Conservation (phyloP, 805 yeast genomes). For the Cyberlindnera xishuangbannaensis region DNA sequence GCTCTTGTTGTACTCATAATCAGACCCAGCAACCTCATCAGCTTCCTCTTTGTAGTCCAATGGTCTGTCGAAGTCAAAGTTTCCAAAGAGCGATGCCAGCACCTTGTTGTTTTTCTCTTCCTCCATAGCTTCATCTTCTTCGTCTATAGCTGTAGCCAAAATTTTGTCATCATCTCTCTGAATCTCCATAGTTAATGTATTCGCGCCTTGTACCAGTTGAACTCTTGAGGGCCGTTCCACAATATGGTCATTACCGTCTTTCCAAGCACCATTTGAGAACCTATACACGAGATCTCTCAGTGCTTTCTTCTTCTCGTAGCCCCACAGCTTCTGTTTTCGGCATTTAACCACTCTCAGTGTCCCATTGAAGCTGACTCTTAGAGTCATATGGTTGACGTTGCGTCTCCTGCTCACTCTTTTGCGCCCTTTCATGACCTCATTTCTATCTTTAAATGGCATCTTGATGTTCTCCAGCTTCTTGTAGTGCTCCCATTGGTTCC, state of each 20-base stretch:
- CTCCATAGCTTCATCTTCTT: conserved; percentile 35
- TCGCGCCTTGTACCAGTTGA: conserved; percentile 15
- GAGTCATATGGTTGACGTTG: conserved; percentile 46
- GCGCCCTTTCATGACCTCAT: conserved; percentile 51
- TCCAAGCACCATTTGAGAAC: conserved; percentile 68
- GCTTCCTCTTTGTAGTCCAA: conserved; percentile 36
- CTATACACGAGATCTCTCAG: conserved; percentile 56
- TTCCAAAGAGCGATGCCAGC: conserved; percentile 40
- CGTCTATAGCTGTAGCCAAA: conserved; percentile 26
- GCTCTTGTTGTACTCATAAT: conserved; percentile 44
- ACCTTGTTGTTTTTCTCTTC: conserved; percentile 39
- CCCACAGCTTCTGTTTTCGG: conserved; percentile 86
- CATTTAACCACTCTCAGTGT: conserved; percentile 49
- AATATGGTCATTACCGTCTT: conserved; percentile 71
- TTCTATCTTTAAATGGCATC: conserved; percentile 36
- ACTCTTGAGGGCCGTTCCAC: conserved; percentile 47
- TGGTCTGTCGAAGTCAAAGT: conserved; percentile 49
- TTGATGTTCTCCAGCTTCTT: conserved; percentile 33
- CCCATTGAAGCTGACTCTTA: conserved; percentile 59
- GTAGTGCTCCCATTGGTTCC: conserved; percentile 34
- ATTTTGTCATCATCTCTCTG: conserved; percentile 14
- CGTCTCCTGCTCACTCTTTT: conserved; percentile 51
- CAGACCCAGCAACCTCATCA: conserved; percentile 35
- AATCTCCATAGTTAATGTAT: conserved; percentile 11
- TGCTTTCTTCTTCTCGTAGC: conserved; percentile 64